phyloP scores from a whole-genome alignment of 192 early-diverging fungal genomes.

The Podila epicladia region DNA sequence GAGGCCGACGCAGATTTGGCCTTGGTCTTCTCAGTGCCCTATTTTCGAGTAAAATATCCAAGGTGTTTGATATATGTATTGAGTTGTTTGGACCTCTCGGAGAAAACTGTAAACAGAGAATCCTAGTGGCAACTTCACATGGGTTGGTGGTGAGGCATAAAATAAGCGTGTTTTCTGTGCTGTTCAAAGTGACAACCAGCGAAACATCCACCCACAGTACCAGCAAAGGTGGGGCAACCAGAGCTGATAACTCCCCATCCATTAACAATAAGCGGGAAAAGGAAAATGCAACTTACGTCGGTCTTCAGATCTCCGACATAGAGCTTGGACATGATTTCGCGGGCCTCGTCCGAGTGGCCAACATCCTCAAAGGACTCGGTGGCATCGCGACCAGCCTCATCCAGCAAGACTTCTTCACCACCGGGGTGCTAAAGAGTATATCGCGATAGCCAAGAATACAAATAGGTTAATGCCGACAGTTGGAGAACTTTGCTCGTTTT shows the following conservation, averaged over 20 bases:
- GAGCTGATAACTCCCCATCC: no score
- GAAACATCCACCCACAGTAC: not conserved
- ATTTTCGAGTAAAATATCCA: not conserved
- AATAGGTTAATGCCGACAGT: not conserved
- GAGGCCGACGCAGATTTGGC: constrained; percentile 17
- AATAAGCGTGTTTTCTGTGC: not conserved
- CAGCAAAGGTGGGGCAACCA: not conserved
- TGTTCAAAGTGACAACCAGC: not conserved
- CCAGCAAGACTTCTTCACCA: constrained; percentile 89
- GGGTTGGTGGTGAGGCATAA: not conserved
- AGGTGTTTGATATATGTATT: not conserved
- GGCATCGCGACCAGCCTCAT: constrained; percentile 86
- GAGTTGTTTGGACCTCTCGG: not conserved
- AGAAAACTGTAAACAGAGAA: not conserved
- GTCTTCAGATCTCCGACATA: constrained; percentile 77
- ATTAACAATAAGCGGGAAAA: not conserved
- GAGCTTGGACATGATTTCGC: constrained; percentile 79
- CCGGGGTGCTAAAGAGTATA: constrained; percentile 81
- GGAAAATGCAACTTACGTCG: constrained; percentile 52
- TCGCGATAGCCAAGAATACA: not conserved
- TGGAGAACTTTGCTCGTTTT: no score
- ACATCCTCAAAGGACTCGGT: constrained; percentile 96
- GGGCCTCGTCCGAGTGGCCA: constrained; percentile 94
- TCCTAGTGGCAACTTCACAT: not conserved
- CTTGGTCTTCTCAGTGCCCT: constrained; percentile 22